Evolutionary conservation across 768 basidiomycete genomes (phyloP), one percentile per base, ranked within the genome.

Genomic region (Naematelia encephala): DNA sequence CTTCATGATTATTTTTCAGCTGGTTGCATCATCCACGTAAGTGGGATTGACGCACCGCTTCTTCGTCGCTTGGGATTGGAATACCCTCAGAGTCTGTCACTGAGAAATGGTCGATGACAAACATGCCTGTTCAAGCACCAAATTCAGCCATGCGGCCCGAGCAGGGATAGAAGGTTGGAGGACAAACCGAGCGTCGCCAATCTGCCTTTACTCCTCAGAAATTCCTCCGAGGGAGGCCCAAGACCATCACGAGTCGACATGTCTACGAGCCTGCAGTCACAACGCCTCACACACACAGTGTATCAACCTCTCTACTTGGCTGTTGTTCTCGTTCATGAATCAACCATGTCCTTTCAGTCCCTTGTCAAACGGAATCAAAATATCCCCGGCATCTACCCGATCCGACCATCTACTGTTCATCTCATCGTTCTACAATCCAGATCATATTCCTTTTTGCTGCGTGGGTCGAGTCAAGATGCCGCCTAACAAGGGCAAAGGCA

Each of bases 41-140:
- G 11, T 21, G 42, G 13, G 0, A 29, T 2, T 28, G 16, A 52
- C 68, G 34, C 47, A 73, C 71, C 51, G 56, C 54, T 34, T 60
- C 62, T 48, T 66, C 64, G 14, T 70, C 68, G 4, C 44, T 57
- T 19, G 53, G 45, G 3, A 56, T 21, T 11, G 55, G 21, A 5
- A 60, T 48, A 2, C 63, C 69, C 12, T 50, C 45, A 10, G 39
- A 34, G 34, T 69, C 63, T n/a, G 29, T 26, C 21, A 58, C 28
- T 42, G 66, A 60, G 61, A 69, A 68, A 14, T 69, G 67, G 51
- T 74, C 72, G 26, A 74, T 74, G 39, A 74, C 70, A 54, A 74
- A 66, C 69, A 71, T 74, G 3, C 72, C 72, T 71, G 19, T 46
- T 19, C n/a, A 13, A 30, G 13, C 50, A 5, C 26, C 28, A 26